phyloP scores from a whole-genome alignment of 2,329 filamentous ascomycete species.

The Alternaria sp. region DNA sequence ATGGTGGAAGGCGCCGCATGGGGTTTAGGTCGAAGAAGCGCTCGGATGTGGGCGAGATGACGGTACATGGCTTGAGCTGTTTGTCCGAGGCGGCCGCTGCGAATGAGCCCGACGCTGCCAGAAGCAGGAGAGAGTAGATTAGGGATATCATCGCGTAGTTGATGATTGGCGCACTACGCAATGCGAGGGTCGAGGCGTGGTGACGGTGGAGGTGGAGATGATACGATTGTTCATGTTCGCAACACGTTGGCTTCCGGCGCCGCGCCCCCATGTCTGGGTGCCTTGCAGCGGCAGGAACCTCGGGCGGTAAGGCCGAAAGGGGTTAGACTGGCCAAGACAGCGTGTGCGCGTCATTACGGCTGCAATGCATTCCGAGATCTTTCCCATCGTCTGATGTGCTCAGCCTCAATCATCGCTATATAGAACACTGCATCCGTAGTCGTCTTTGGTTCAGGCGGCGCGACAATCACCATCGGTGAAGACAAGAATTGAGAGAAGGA shows the following conservation, averaged over 20 bases:
- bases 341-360: constrained; percentile 26
- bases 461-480: not conserved
- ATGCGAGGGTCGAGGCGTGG: constrained; percentile 15
- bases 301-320: constrained; percentile 10
- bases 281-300: constrained; percentile 22
- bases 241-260: constrained; percentile 33
- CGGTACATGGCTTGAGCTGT: constrained; percentile 66
- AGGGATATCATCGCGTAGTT: constrained; percentile 36
- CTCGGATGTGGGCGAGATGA: constrained; percentile 66
- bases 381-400: constrained; percentile 29
- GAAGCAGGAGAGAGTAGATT: constrained; percentile 36
- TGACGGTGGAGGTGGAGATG: constrained; percentile 13
- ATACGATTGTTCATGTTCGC: constrained; percentile 17
- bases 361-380: constrained; percentile 22
- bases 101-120: constrained; percentile 42
- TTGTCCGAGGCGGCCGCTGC: constrained; percentile 50
- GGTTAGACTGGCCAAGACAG: constrained; percentile 17
- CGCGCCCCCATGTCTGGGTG: constrained; percentile 16
- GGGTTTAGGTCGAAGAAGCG: constrained; percentile 70
- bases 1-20: constrained; percentile 61
- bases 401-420: constrained; percentile 17
- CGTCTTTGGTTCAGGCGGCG: constrained; percentile 10
- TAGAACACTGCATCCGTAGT: constrained; percentile 7
- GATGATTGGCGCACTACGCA: constrained; percentile 11
- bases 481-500: not conserved